These are phyloP conservation scores for Epichloe festucae DNA, from an alignment of 2,329 filamentous ascomycete species.

Conservation along the genomic window DNA sequence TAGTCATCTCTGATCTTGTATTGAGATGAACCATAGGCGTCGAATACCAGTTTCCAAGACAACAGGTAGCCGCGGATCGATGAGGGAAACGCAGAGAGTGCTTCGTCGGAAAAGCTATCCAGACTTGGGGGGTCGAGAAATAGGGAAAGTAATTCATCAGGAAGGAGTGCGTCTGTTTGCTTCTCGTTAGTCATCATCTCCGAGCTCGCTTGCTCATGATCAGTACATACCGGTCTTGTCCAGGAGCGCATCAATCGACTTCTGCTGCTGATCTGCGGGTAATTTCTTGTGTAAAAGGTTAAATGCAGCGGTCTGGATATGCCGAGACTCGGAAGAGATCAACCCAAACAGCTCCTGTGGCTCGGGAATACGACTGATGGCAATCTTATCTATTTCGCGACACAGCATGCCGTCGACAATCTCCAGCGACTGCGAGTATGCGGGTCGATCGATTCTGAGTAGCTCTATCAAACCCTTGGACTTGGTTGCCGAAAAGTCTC, in stretches of 20 bases:
- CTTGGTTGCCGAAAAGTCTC: slow-evolving; percentile 42
- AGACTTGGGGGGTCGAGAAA: slow-evolving; percentile 67
- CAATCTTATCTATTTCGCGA: slow-evolving; percentile 52
- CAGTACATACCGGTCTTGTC: slow-evolving; percentile 45
- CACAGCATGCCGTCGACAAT: slow-evolving; percentile 66
- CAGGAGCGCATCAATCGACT: slow-evolving; percentile 64
- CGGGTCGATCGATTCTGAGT: slow-evolving; percentile 38
- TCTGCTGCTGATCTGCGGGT: slow-evolving; percentile 62
- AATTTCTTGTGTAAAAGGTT: slow-evolving; percentile 69
- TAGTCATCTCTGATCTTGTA: slow-evolving; percentile 77
- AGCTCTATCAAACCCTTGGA: slow-evolving; percentile 48
- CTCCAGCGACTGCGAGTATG: slow-evolving; percentile 49
- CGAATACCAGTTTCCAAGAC: slow-evolving; percentile 82
- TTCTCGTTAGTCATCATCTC: neutral
- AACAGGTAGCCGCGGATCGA: slow-evolving; percentile 68
- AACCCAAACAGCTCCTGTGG: slow-evolving; percentile 60
- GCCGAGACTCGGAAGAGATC: slow-evolving; percentile 59
- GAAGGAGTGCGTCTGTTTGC: slow-evolving; percentile 48
- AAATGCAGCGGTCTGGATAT: slow-evolving; percentile 71
- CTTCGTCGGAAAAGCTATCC: slow-evolving; percentile 51
- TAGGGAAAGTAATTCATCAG: slow-evolving; percentile 74
- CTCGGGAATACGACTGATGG: slow-evolving; percentile 48
- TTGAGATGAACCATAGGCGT: slow-evolving; percentile 66
- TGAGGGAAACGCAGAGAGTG: slow-evolving; percentile 55
- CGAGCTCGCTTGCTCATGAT: neutral